phyloP scores from a whole-genome alignment of 2,329 filamentous ascomycete species.

The Rhinocladiella similis region DNA sequence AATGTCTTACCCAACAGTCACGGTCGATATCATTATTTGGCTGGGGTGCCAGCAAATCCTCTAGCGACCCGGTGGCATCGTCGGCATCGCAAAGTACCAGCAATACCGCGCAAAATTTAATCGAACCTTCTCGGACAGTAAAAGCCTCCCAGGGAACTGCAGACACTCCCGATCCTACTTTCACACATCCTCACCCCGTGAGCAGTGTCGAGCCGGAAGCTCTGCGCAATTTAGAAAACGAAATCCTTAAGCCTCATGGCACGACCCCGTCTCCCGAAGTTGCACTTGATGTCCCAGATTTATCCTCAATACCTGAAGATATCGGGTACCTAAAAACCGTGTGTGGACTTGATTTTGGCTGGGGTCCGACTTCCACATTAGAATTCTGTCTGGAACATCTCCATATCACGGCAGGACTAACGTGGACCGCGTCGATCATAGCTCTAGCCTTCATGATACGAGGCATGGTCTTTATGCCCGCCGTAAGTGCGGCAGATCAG shows the following conservation, averaged over 20 bases:
- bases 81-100: not conserved
- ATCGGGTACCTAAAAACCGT: conserved; percentile 81
- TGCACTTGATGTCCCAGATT: conserved; percentile 28
- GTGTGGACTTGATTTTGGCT: conserved; percentile 79
- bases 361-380: conserved; percentile 71
- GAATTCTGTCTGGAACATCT: conserved; percentile 79
- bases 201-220: conserved; percentile 16
- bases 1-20: conserved; percentile 16
- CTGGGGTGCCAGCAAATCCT: conserved; percentile 17
- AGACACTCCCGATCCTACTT: conserved; percentile 18
- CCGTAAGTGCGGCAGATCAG: conserved; percentile 62
- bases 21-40: conserved; percentile 27
- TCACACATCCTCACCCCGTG: conserved; percentile 8
- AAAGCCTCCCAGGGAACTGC: conserved; percentile 27
- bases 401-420: conserved; percentile 71
- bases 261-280: not conserved
- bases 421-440: conserved; percentile 80
- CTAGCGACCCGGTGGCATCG: conserved; percentile 2
- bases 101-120: not conserved
- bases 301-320: conserved; percentile 65
- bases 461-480: conserved; percentile 63
- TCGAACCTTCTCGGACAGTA: conserved; percentile 17
- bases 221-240: conserved; percentile 17
- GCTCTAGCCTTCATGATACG: conserved; percentile 67
- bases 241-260: conserved; percentile 19